Base-by-base conservation (phyloP, 2,329 filamentous ascomycete species). In the Biscogniauxia mediterranea region DNA sequence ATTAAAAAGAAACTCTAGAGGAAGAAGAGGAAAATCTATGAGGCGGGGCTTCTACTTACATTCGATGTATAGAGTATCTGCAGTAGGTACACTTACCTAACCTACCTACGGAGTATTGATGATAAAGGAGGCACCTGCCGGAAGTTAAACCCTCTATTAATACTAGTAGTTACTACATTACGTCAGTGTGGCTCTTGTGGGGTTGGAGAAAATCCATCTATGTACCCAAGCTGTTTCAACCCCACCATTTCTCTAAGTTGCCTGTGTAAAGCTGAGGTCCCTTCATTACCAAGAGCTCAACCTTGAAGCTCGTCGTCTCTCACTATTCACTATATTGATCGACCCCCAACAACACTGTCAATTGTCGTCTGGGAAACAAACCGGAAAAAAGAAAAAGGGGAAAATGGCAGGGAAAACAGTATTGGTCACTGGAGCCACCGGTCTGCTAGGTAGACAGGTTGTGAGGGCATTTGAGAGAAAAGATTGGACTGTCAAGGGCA, bases 361-460 rank as follows among this genome's bases (percentile, higher is more conserved):
- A 11, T n/a, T n/a, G n/a, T n/a, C n/a, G n/a, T n/a, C n/a, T n/a
- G n/a, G n/a, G n/a, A n/a, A n/a, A n/a, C n/a, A n/a, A n/a, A n/a
- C n/a, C n/a, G n/a, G n/a, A n/a, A n/a, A 38, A 17, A 23, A 46
- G 15, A 6, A 54, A 25, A 38, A 15, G 28, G 32, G 1, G 32
- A 52, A 60, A 2, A 79, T 79, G 76, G 56, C 73, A 1, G 56
- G 62, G 6, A 77, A 83, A 61, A 88, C 83, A 25, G 92, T 85
- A 9, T 81, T 97, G 25, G 80, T 97, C 59, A 97, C 93, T 6
- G 93, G 93, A 60, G 92, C 92, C 46, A 94, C 90, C 20, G 93
- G 93, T 58, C 83, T 96, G 11, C 83, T 97, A 1, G 93, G 93
- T 55, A 86, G 92, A 52, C 87, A 95, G 74, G 89, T 96, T 11